These are phyloP conservation scores for Desmodesmus armatus DNA, from an alignment of 139 green algal species.

Conservation along the genomic window DNA sequence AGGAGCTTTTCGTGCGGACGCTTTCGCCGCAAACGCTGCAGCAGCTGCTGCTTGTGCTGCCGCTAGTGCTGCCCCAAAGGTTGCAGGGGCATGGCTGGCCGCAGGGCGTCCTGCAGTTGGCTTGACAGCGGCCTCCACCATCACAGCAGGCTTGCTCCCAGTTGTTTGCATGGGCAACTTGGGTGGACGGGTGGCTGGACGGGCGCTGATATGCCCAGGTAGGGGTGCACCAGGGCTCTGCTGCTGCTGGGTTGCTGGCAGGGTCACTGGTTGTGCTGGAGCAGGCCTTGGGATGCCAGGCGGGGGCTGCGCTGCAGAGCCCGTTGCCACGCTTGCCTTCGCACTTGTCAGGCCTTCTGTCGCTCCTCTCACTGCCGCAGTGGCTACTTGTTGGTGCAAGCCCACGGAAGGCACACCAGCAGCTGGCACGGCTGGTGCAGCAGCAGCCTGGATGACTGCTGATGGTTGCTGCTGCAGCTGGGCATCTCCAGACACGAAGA, in stretches of 20 bases:
- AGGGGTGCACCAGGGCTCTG: no score
- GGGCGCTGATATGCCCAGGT: no score
- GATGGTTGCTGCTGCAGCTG: not conserved
- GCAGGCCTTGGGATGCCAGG: not conserved
- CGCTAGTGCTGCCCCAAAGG: not conserved
- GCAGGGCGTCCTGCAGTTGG: not conserved
- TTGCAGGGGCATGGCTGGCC: not conserved
- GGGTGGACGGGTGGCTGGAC: no score
- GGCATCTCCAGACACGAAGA: no score
- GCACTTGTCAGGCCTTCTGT: not conserved
- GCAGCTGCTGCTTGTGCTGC: not conserved
- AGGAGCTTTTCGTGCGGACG: not conserved
- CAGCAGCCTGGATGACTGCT: not conserved
- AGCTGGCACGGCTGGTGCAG: not conserved
- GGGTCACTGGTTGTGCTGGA: not conserved
- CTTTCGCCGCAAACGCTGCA: constrained; percentile 2
- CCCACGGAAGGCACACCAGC: not conserved
- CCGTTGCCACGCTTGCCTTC: not conserved
- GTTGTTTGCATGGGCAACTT: not conserved
- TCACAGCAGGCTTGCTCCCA: not conserved
- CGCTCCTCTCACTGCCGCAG: not conserved
- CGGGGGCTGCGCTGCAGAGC: not conserved
- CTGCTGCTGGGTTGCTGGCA: not conserved
- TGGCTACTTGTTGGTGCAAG: no score
- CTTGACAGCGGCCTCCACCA: not conserved